These are phyloP conservation scores for Colletotrichum paranaense DNA, from an alignment of 2,329 filamentous ascomycete species.

Conservation along the genomic window DNA sequence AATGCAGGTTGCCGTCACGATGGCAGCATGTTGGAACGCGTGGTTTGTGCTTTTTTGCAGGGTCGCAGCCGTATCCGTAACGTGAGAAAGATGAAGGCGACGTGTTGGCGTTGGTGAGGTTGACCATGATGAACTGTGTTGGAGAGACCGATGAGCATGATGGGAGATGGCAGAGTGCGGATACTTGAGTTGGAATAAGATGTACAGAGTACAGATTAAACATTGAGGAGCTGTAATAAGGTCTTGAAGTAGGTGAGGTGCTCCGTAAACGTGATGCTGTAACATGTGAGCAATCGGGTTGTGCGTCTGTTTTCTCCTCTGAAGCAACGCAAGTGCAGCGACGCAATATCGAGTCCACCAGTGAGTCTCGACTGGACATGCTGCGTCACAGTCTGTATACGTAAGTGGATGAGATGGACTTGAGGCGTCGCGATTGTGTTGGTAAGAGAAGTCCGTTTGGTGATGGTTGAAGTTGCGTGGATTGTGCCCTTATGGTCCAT, in stretches of 20 bases:
- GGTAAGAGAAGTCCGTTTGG: neutral
- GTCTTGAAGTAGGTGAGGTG: neutral
- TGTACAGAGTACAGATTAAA: neutral
- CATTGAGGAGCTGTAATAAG: neutral
- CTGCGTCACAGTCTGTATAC: neutral
- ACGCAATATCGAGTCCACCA: neutral
- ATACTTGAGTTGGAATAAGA: too few relatives aligned
- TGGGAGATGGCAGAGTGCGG: neutral
- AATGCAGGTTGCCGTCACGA: neutral
- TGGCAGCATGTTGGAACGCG: neutral
- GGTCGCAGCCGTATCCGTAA: neutral
- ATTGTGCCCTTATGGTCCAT: neutral
- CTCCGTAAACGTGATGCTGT: neutral
- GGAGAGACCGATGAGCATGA: neutral
- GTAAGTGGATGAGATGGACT: neutral
- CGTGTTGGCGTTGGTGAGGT: neutral
- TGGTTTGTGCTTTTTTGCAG: constrained; percentile 3
- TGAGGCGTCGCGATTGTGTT: neutral
- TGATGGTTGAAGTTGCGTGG: neutral
- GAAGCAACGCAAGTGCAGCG: neutral
- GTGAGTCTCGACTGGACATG: neutral
- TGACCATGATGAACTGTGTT: neutral
- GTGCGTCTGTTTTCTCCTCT: neutral
- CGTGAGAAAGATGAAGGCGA: neutral
- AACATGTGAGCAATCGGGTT: neutral